Percentiles rank a stretch among this genome's conserved stretches.
Evolutionary conservation across 2,329 filamentous ascomycete genomes (phyloP).

Genomic region (Sclerotinia borealis): DNA sequence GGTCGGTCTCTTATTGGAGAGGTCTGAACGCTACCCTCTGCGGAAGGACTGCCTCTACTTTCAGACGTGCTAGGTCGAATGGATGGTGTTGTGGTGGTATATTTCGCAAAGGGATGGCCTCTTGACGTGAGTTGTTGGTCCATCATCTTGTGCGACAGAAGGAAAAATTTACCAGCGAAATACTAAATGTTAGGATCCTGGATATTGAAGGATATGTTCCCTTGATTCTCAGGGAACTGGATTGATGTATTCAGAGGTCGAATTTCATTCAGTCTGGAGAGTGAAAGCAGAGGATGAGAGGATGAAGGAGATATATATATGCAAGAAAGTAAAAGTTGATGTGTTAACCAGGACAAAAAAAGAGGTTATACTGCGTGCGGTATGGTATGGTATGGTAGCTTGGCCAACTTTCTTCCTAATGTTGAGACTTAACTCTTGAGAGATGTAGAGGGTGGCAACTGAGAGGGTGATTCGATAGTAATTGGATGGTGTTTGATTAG

Average conservation of each 20-base stretch:
- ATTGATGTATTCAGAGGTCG: not conserved
- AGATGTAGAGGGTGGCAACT: not conserved
- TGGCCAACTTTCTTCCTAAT: not conserved
- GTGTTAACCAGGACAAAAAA: too few relatives aligned
- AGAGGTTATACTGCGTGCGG: not conserved
- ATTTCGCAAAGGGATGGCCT: conserved; percentile 18
- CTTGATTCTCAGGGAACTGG: not conserved
- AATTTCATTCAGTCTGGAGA: not conserved
- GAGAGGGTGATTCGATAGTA: not conserved
- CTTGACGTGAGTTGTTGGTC: conserved; percentile 13
- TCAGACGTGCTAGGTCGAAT: conserved; percentile 36
- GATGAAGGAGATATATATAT: too few relatives aligned
- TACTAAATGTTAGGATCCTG: not conserved
- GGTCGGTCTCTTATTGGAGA: conserved; percentile 14
- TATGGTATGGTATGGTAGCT: not conserved
- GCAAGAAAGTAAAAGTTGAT: too few relatives aligned
- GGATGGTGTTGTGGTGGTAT: conserved; percentile 32
- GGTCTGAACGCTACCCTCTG: conserved; percentile 28
- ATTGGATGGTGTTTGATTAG: not conserved
- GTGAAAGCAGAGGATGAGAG: not conserved
- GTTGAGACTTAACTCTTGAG: not conserved
- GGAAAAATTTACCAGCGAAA: too few relatives aligned
- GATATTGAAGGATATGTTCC: not conserved
- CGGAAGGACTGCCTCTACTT: conserved; percentile 27
- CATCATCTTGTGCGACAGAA: not conserved